Evolutionary conservation across 176 grass and related monocot genomes (phyloP).

Genomic region (Carex scoparia): DNA sequence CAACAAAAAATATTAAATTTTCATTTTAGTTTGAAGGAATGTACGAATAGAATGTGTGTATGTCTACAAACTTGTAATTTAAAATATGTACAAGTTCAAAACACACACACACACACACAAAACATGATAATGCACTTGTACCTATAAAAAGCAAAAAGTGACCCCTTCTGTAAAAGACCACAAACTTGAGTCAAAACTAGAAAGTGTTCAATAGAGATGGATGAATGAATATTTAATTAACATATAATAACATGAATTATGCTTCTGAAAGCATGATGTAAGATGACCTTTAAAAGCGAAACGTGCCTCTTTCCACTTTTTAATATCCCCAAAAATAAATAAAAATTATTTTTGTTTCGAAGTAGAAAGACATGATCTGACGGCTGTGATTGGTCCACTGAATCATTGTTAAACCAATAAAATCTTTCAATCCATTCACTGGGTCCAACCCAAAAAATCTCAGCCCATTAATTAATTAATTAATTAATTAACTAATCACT

Average conservation of each 20-base stretch:
- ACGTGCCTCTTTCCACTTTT: neutral
- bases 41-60: no score
- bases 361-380: neutral
- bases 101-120: no score
- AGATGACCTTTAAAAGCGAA: neutral
- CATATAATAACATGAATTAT: neutral
- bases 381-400: neutral
- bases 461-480: neutral
- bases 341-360: neutral
- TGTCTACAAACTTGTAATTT: no score
- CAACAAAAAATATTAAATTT: no score
- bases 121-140: no score
- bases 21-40: no score
- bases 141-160: neutral
- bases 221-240: neutral
- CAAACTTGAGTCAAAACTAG: neutral
- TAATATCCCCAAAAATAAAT: neutral
- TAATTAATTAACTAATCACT: conserved; percentile 11
- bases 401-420: neutral
- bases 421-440: neutral
- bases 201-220: neutral
- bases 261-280: neutral
- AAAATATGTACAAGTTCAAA: no score
- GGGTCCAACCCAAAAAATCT: conserved; percentile 17
- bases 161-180: neutral